Base-by-base conservation (phyloP, 257 asterid species). In the Solanum ossicruentum region DNA sequence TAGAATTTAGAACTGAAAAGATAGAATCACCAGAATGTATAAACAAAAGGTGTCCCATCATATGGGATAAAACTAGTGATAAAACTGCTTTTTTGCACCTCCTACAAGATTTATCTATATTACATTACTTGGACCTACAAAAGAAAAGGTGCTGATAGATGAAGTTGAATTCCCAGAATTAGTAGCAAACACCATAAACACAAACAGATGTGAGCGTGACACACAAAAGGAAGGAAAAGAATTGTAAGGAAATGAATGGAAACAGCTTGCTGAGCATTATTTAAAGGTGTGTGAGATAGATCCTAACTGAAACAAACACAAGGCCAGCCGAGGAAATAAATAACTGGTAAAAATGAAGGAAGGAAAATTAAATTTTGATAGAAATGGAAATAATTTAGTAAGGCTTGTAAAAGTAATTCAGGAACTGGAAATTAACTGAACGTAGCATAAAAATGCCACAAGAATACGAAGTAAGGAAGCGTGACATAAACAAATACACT, bases 361-460 rank as follows among this genome's bases (percentile, higher is more conserved):
- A 80, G 84, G 85, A 87, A 88, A 90, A 86, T 83, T 67, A 92
- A 89, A 18, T 58, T 86, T 72, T 47, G 84, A 83, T 83, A 86
- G 51, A 86, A 65, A 70, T 49, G 84, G 86, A 88, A 89, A 28
- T 86, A 83, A 90, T 82, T 83, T 88, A 84, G 86, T 51, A 82
- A 89, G 88, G 73, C 73, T 70, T 17, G 71, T 43, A 79, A 83
- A 26, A 43, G 83, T 85, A 87, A 88, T 78, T 78, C 83, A 85
- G 66, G 89, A 83, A 88, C 87, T 65, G 90, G 91, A 88, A 88
- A 87, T 80, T 82, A 92, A 85, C 90, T 84, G 85, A 83, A 87
- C 84, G 95, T 88, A 92, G 97, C 95, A 88, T 90, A 88, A 81
- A 87, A 85, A 90, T 92, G 95, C 97, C 94, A 91, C 93, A 83